These are phyloP conservation scores for Tanacetum coccineum DNA, from an alignment of 129 eudicot genomes.

Conservation along the genomic window DNA sequence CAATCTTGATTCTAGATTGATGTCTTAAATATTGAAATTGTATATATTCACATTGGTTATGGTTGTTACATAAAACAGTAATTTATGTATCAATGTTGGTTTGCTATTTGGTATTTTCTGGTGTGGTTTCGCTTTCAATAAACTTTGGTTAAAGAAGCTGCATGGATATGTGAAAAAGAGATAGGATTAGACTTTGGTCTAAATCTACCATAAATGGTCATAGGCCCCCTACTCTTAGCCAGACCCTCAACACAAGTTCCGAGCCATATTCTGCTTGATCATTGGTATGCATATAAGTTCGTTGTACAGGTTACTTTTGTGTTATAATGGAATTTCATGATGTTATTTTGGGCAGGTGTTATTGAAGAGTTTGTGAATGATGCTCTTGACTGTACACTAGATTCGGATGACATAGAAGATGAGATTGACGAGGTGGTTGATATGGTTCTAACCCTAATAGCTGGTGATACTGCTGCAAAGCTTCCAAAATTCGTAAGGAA, in stretches of 20 bases:
- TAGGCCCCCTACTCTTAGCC: no score
- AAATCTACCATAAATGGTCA: no score
- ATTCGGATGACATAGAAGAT: slow-evolving; percentile 95
- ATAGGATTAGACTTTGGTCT: no score
- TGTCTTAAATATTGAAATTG: no score
- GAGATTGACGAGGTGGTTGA: slow-evolving; percentile 97
- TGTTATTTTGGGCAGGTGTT: slow-evolving; percentile 64
- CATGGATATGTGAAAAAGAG: no score
- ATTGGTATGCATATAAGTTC: slow-evolving; percentile 36
- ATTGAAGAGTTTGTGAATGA: slow-evolving; percentile 89
- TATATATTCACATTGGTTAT: no score
- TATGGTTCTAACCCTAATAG: slow-evolving; percentile 83
- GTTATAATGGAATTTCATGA: background rate
- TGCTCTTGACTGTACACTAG: slow-evolving; percentile 67
- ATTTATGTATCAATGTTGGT: no score
- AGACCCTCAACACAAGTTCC: slow-evolving; percentile 64
- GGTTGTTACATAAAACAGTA: no score
- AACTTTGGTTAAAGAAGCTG: no score
- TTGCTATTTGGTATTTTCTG: no score
- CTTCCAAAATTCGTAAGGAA: slow-evolving; percentile 81
- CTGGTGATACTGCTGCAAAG: slow-evolving; percentile 93
- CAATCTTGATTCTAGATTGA: no score
- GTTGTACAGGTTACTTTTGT: background rate
- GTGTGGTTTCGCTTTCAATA: no score
- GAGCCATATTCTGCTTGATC: slow-evolving; percentile 36